Evolutionary conservation across 208 protist genomes (phyloP).

Genomic region (Borovskyia barvae): DNA sequence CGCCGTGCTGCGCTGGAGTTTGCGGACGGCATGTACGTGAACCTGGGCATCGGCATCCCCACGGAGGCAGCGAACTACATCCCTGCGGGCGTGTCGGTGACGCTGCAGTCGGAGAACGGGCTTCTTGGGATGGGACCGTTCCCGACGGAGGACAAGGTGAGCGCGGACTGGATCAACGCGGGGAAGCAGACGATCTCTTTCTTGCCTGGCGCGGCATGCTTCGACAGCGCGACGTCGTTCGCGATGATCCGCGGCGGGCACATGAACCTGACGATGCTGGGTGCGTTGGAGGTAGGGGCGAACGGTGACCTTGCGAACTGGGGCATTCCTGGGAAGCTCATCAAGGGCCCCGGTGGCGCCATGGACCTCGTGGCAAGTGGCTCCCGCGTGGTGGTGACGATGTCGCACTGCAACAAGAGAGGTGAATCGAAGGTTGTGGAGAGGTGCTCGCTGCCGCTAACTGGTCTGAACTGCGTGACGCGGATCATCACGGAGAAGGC

Average conservation of each 20-base stretch:
- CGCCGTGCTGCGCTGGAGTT: constrained; percentile 94
- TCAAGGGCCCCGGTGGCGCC: constrained; percentile 97
- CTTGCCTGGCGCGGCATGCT: constrained; percentile 92
- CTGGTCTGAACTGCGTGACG: constrained; percentile 87
- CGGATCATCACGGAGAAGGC: constrained; percentile 97
- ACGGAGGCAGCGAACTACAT: constrained; percentile 94
- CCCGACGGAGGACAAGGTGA: constrained; percentile 82
- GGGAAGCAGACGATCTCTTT: constrained; percentile 97
- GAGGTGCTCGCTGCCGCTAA: constrained; percentile 92
- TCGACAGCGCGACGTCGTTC: constrained; percentile 93
- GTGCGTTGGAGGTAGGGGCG: constrained; percentile 92
- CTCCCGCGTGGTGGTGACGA: constrained; percentile 95
- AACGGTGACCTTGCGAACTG: constrained; percentile 98
- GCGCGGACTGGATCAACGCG: constrained; percentile 96
- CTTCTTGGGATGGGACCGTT: constrained; percentile 93
- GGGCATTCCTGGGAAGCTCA: constrained; percentile 97
- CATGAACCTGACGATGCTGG: constrained; percentile 96
- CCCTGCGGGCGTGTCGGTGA: constrained; percentile 74
- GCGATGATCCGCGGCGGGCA: constrained; percentile 97
- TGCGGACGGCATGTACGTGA: constrained; percentile 95
- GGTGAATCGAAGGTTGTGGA: constrained; percentile 94
- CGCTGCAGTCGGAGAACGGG: constrained; percentile 93
- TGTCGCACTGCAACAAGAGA: constrained; percentile 96
- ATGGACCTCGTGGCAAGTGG: constrained; percentile 95
- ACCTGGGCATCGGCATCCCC: constrained; percentile 97